phyloP scores from a whole-genome alignment of 176 grass and related monocot species.

The Otatea glauca region DNA sequence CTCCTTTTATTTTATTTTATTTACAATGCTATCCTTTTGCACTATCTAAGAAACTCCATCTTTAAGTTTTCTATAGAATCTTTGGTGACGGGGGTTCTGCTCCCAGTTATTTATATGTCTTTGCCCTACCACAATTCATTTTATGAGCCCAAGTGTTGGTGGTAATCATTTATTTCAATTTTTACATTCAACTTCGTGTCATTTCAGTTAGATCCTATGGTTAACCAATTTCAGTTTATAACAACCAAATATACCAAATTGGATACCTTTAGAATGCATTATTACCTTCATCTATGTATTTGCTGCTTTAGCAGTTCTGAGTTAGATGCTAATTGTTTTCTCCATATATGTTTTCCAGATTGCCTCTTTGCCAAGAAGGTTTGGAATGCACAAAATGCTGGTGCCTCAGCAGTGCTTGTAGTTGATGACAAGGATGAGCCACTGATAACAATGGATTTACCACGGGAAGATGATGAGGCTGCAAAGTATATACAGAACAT shows the following conservation, averaged over 20 bases:
- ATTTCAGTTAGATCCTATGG: neutral
- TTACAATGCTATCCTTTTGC: neutral
- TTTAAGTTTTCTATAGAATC: neutral
- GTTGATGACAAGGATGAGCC: slow-evolving; percentile 94
- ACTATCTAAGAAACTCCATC: slow-evolving; percentile 2
- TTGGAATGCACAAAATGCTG: slow-evolving; percentile 94
- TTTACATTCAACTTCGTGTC: neutral
- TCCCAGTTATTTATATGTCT: neutral
- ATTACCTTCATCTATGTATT: neutral
- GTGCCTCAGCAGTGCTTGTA: slow-evolving; percentile 91
- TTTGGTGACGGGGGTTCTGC: neutral
- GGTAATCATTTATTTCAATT: neutral
- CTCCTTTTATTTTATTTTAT: neutral
- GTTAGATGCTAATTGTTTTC: neutral
- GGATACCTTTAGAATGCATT: neutral
- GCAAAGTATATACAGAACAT: slow-evolving; percentile 97
- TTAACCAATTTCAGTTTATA: neutral
- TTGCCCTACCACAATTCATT: neutral
- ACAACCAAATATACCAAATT: neutral
- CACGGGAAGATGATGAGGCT: slow-evolving; percentile 90
- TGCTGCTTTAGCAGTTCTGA: slow-evolving; percentile 11
- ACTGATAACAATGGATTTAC: slow-evolving; percentile 98
- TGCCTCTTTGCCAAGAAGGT: slow-evolving; percentile 97
- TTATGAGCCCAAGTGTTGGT: neutral
- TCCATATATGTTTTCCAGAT: slow-evolving; percentile 50